Base-by-base conservation (phyloP, 129 eudicot genomes). In the Pulicaria dysenterica region DNA sequence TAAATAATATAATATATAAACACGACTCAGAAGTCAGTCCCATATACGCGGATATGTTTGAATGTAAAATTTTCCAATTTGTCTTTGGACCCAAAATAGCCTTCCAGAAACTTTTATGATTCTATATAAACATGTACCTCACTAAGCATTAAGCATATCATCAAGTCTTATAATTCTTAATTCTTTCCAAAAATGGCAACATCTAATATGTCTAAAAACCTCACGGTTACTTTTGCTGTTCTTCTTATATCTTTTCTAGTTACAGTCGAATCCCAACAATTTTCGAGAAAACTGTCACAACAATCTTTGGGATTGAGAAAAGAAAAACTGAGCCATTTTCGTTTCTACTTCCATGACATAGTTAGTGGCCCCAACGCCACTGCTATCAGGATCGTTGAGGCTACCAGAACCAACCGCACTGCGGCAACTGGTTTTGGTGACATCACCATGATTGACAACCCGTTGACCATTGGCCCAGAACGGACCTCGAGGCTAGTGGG, bases 291-390 rank as follows among this genome's bases (percentile, higher is more conserved):
- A 7, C 6, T 80, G 2, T 77, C 85, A 4, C 76, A 49, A 57
- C 73, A 65, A 55, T 72, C 83, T 4, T 11, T 70, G 8, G 69
- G 80, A n/a, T 57, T 80, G 8, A 67, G 64, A 37, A 69, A 47
- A 39, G 77, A 86, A 48, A 80, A 83, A 53, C 86, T 83, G 9
- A 86, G 84, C 16, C 85, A 83, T 56, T 81, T 86, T 7, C 76
- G 63, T 5, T 77, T 80, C 84, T 83, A 80, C 77, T 83, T 77
- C 60, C 85, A 86, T 10, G 91, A 86, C 88, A 83, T 61, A 14
- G 70, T 83, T 0, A 68, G 71, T 12, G 88, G 88, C 14, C 69
- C 68, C 6, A 77, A 77, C 48, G 65, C 84, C 15, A 73, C 82
- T 0, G 69, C 75, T 2, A 72, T 70, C 36, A 69, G 65, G 24